phyloP scores from a whole-genome alignment of 768 basidiomycete genomes.

The Chlorophyllum brunneum region DNA sequence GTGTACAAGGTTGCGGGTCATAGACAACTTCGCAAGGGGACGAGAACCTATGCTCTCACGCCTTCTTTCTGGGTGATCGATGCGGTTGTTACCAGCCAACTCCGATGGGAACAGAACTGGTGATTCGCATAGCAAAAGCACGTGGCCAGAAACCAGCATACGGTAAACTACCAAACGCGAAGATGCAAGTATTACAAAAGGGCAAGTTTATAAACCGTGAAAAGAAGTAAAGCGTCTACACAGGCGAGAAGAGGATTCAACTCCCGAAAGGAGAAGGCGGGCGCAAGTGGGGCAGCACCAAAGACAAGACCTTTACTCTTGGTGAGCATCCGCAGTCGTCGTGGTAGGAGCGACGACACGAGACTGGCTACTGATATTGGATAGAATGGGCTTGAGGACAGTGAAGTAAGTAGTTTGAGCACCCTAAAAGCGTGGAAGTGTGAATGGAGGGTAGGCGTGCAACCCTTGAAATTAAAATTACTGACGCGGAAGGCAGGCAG shows the following conservation, averaged over 20 bases:
- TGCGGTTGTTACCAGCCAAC: too few relatives aligned
- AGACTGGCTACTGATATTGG: constrained; percentile 48
- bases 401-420: constrained; percentile 78
- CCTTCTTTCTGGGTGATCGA: too few relatives aligned
- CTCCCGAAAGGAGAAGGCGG: not conserved
- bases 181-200: not conserved
- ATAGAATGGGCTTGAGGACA: constrained; percentile 77
- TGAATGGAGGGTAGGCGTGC: constrained; percentile 16
- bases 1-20: too few relatives aligned
- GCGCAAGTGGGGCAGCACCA: not conserved
- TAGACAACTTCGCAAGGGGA: too few relatives aligned
- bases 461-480: constrained; percentile 20
- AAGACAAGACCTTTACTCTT: constrained; percentile 23
- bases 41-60: too few relatives aligned
- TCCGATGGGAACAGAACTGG: not conserved
- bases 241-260: not conserved
- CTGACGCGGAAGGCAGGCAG: constrained; percentile 79
- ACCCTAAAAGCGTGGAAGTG: constrained; percentile 47
- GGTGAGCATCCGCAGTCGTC: constrained; percentile 42
- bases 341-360: constrained; percentile 45
- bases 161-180: not conserved
- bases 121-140: not conserved
- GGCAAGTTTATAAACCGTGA: not conserved
- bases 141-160: not conserved
- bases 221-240: not conserved